Evolutionary conservation across 345 rosid genomes (phyloP).

Genomic region (Lepidium africanum): DNA sequence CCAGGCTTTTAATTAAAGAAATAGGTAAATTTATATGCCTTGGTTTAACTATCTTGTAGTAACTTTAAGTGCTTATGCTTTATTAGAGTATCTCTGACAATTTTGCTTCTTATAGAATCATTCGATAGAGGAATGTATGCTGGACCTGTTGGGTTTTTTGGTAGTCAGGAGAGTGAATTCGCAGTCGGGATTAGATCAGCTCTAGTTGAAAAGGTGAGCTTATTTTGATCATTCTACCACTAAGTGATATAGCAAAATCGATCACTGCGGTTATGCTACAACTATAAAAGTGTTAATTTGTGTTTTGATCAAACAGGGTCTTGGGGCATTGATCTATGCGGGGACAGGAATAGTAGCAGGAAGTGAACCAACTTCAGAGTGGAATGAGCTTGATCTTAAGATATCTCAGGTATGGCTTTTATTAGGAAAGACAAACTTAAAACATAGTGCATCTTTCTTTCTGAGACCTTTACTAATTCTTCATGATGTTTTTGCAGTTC

Average conservation of each 20-base stretch:
- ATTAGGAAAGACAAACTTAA: not conserved
- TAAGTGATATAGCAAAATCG: not conserved
- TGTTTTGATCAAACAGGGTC: slow-evolving; percentile 37
- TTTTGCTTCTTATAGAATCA: slow-evolving; percentile 35
- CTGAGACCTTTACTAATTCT: not conserved
- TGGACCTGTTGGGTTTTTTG: slow-evolving; percentile 94
- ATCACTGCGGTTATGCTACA: not conserved
- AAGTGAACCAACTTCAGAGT: slow-evolving; percentile 72
- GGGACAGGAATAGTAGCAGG: slow-evolving; percentile 94
- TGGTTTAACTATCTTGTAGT: not conserved
- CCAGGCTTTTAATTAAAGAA: slow-evolving; percentile 69
- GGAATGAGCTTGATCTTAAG: slow-evolving; percentile 95
- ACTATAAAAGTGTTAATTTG: not conserved
- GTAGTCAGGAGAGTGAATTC: slow-evolving; percentile 93
- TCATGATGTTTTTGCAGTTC: slow-evolving; percentile 13
- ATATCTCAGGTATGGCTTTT: slow-evolving; percentile 65
- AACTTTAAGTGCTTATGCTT: not conserved
- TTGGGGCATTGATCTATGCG: slow-evolving; percentile 78
- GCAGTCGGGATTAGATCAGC: slow-evolving; percentile 97
- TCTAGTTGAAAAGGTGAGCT: slow-evolving; percentile 65
- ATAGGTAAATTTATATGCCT: slow-evolving; percentile 39
- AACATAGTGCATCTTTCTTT: not conserved
- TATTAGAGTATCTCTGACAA: not conserved
- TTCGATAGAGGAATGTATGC: slow-evolving; percentile 98
- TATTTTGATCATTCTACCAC: not conserved